phyloP scores from a whole-genome alignment of 2,329 filamentous ascomycete genomes.

The Knufia petricola region DNA sequence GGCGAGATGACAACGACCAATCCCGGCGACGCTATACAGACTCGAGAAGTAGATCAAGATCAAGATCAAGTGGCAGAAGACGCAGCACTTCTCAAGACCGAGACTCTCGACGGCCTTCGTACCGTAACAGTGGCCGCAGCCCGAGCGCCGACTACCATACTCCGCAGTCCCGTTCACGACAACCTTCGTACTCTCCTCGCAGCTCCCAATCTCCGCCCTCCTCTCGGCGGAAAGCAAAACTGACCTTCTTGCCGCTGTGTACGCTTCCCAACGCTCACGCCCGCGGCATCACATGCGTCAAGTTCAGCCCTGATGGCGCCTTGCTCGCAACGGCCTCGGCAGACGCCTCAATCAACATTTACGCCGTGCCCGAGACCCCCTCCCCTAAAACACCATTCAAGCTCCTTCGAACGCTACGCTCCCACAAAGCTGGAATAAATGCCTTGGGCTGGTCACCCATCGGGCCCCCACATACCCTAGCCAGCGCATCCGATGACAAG shows the following conservation, averaged over 20 bases:
- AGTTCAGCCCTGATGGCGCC: conserved; percentile 80
- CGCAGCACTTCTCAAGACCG: neutral
- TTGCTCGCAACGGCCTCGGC: conserved; percentile 87
- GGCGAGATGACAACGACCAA: neutral
- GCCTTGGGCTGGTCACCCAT: conserved; percentile 93
- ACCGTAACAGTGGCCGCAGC: conserved; percentile 1
- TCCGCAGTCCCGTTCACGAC: conserved; percentile 20
- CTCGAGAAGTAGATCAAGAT: conserved; percentile 12
- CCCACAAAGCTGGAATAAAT: conserved; percentile 85
- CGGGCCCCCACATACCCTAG: conserved; percentile 59
- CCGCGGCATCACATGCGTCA: conserved; percentile 71
- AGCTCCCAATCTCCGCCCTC: conserved; percentile 11
- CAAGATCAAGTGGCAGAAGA: conserved; percentile 2
- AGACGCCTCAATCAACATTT: conserved; percentile 84
- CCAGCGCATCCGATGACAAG: conserved; percentile 92
- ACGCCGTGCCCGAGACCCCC: conserved; percentile 29
- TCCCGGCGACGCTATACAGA: conserved; percentile 12
- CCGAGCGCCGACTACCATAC: neutral
- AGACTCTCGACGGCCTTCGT: conserved; percentile 8
- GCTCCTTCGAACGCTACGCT: conserved; percentile 80
- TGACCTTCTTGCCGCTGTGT: conserved; percentile 13
- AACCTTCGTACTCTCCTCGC: conserved; percentile 25
- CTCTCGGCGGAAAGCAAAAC: conserved; percentile 2
- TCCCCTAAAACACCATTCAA: conserved; percentile 56
- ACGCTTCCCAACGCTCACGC: conserved; percentile 31